These are phyloP conservation scores for Athelia psychrophila DNA, from an alignment of 1,284 basidiomycete species.

Conservation along the genomic window DNA sequence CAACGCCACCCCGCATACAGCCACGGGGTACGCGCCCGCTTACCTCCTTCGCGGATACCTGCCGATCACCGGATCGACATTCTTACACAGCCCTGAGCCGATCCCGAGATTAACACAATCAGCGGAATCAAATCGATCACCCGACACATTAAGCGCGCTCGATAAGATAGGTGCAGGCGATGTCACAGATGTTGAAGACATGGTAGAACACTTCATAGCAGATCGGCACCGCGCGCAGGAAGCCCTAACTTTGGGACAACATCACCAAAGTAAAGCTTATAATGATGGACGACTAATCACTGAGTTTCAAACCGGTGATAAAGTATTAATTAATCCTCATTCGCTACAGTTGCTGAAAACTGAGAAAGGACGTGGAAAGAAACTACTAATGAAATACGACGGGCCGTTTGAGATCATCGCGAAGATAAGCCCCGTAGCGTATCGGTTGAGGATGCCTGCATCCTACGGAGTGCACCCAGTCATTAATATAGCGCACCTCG, in stretches of 20 bases:
- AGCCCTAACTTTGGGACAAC: slow-evolving; percentile 17
- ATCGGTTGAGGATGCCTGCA: slow-evolving; percentile 20
- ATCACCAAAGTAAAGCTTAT: slow-evolving; percentile 16
- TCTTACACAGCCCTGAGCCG: no score
- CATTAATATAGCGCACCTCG: slow-evolving; percentile 26
- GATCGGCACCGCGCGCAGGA: slow-evolving; percentile 17
- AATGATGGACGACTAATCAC: slow-evolving; percentile 11
- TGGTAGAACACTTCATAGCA: slow-evolving; percentile 17
- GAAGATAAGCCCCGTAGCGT: slow-evolving; percentile 21
- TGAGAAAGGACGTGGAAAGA: slow-evolving; percentile 22
- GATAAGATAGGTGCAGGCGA: no score
- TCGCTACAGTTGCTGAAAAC: slow-evolving; percentile 18
- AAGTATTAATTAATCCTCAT: slow-evolving; percentile 29
- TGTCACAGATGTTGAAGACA: slow-evolving; percentile 12
- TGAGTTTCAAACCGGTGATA: slow-evolving; percentile 19
- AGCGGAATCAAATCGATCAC: no score
- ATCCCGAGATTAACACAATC: no score
- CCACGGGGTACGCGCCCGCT: slow-evolving; percentile 19
- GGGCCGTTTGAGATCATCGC: slow-evolving; percentile 31
- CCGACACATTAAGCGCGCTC: no score
- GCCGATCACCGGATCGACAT: slow-evolving; percentile 13
- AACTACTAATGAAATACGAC: slow-evolving; percentile 24
- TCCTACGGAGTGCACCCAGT: slow-evolving; percentile 24
- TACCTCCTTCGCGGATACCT: slow-evolving; percentile 20
- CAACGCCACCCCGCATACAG: slow-evolving; percentile 19